These are phyloP conservation scores for Erigeron canadensis DNA, from an alignment of 129 eudicot genomes.

Conservation along the genomic window DNA sequence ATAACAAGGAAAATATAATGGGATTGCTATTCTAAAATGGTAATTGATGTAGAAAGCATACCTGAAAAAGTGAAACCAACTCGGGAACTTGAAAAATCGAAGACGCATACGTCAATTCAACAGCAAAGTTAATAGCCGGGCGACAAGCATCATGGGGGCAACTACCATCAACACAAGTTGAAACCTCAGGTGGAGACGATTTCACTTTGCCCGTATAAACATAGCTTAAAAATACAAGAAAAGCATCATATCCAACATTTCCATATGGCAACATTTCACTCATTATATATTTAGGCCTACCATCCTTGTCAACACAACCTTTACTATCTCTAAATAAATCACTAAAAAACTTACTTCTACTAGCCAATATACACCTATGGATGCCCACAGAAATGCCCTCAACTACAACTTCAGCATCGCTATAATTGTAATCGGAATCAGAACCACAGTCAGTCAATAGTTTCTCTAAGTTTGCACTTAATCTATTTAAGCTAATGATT, in stretches of 20 bases:
- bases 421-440: constrained; percentile 36
- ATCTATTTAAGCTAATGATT: constrained; percentile 53
- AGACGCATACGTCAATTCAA: constrained; percentile 78
- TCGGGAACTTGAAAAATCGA: constrained; percentile 64
- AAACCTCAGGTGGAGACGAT: constrained; percentile 67
- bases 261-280: constrained; percentile 51
- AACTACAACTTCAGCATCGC: constrained; percentile 65
- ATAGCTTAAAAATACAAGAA: constrained; percentile 56
- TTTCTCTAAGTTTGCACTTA: constrained; percentile 57
- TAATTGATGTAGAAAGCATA: constrained; percentile 13
- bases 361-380: constrained; percentile 78
- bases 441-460: constrained; percentile 42
- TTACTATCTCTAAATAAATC: constrained; percentile 44
- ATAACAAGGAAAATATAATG: too few relatives aligned
- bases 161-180: constrained; percentile 68
- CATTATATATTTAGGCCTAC: constrained; percentile 50
- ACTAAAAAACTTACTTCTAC: constrained; percentile 63
- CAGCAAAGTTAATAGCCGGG: constrained; percentile 70
- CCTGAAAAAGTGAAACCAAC: constrained; percentile 67
- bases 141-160: constrained; percentile 81
- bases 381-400: constrained; percentile 62
- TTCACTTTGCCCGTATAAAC: constrained; percentile 75
- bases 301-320: constrained; percentile 33
- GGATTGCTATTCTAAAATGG: too few relatives aligned
- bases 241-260: constrained; percentile 65